phyloP scores from a whole-genome alignment of 2,329 filamentous ascomycete species.

The Tolypocladium inflatum region DNA sequence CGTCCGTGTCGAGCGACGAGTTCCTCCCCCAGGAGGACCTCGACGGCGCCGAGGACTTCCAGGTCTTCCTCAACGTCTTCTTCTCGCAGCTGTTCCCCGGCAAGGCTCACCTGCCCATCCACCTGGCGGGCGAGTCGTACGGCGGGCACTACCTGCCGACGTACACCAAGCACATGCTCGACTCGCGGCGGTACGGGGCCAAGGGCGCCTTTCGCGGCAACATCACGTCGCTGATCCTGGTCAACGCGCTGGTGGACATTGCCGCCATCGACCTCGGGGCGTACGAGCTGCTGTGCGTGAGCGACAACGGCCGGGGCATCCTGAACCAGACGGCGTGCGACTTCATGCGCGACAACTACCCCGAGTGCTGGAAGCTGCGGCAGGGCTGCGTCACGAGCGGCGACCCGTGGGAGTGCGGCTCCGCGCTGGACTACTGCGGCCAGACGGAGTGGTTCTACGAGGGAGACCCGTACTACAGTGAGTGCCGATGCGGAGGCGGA shows the following conservation, averaged over 20 bases:
- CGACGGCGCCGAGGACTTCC: conserved; percentile 30
- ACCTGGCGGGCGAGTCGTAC: conserved; percentile 31
- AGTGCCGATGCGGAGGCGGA: too few species aligned
- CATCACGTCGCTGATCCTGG: conserved; percentile 4
- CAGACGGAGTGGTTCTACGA: not conserved
- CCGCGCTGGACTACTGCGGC: not conserved
- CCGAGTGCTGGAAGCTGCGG: conserved; percentile 1
- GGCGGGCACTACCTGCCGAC: not conserved
- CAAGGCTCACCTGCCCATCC: conserved; percentile 23
- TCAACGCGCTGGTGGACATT: conserved; percentile 6
- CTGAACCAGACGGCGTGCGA: conserved; percentile 2
- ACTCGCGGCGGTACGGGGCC: conserved; percentile 3
- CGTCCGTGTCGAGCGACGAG: conserved; percentile 20
- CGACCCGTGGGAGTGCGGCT: not conserved
- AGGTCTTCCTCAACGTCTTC: conserved; percentile 37
- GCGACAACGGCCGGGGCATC: not conserved
- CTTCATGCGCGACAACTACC: not conserved
- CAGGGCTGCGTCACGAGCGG: not conserved
- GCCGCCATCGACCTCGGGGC: conserved; percentile 2
- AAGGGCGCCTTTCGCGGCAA: conserved; percentile 4
- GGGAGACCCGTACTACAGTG: not conserved
- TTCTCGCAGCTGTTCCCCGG: conserved; percentile 30
- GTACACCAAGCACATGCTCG: conserved; percentile 6
- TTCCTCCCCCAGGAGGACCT: conserved; percentile 17
- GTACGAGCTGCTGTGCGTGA: conserved; percentile 2